Conservation (phyloP, 495 filamentous ascomycete species). For the Endocarpon pusillum region DNA sequence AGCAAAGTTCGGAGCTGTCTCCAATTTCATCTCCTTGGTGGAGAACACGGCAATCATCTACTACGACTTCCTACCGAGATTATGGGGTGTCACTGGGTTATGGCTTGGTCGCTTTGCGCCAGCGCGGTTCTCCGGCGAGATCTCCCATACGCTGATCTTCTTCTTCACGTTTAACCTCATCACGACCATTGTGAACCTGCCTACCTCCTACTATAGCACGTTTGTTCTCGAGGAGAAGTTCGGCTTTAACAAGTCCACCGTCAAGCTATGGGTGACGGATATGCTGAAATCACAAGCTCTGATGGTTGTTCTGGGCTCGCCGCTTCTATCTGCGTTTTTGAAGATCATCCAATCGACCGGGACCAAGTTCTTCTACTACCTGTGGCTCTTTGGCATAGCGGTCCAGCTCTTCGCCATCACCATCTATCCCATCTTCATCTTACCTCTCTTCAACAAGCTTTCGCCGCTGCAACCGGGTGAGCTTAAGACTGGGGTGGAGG, state of each 20-base stretch:
- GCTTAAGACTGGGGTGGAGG: slow-evolving; percentile 78
- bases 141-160: slow-evolving; percentile 84
- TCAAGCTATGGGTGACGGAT: slow-evolving; percentile 75
- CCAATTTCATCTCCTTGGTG: slow-evolving; percentile 63
- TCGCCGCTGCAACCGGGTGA: slow-evolving; percentile 74
- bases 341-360: slow-evolving; percentile 84
- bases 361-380: slow-evolving; percentile 86
- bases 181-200: slow-evolving; percentile 59
- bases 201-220: slow-evolving; percentile 74
- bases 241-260: slow-evolving; percentile 96
- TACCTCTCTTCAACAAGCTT: slow-evolving; percentile 96
- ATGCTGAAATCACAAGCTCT: slow-evolving; percentile 83
- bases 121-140: slow-evolving; percentile 70
- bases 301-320: slow-evolving; percentile 57
- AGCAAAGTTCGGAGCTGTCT: slow-evolving; percentile 69
- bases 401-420: slow-evolving; percentile 89
- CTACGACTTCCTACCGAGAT: slow-evolving; percentile 72
- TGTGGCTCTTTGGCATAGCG: slow-evolving; percentile 79
- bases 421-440: slow-evolving; percentile 84
- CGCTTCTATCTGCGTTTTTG: slow-evolving; percentile 78
- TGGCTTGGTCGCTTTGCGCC: slow-evolving; percentile 59
- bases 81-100: slow-evolving; percentile 69
- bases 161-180: slow-evolving; percentile 72
- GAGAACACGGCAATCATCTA: slow-evolving; percentile 81
- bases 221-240: slow-evolving; percentile 95